Base-by-base conservation (phyloP, 139 green algal genomes). In the Chlorella vulgaris region DNA sequence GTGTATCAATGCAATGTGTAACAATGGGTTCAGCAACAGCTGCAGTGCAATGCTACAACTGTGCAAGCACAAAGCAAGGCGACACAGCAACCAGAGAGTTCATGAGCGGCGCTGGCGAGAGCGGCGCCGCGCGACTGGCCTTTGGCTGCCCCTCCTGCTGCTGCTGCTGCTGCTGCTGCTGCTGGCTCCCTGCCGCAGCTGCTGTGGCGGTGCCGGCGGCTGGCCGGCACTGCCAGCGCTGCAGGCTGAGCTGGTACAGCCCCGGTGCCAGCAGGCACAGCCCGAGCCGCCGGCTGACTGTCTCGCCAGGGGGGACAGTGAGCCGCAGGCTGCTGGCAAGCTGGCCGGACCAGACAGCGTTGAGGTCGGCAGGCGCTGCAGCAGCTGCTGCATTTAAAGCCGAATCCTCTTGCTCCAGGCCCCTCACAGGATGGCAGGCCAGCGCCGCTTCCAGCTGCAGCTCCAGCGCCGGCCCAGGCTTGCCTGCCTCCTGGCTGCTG, bases 201-300 rank as follows among this genome's bases (percentile, higher is more conserved):
- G 13, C 69, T 60, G 40, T 3, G n/a, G 22, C 38, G n/a, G 36
- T 7, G 63, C 68, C n/a, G 62, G 24, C 42, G 7, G 18, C 35
- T 51, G 31, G 38, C 36, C 33, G 67, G 71, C 74, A 85, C 55
- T 61, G 58, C 47, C 55, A 74, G 42, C 81, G 76, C 35, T 76
- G 71, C 76, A 85, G 51, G 6, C 35, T 31, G 7, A 86, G 15
- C 35, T 80, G 81, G 62, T 86, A 88, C 19, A 83, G 40, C 22
- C 84, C 84, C 2, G 84, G 61, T 2, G 65, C 68, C 58, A 88
- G 68, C 53, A 86, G 74, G 68, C 77, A 84, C 10, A 88, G n/a
- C 18, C 69, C 84, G 15, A 80, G 35, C 38, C 29, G 43, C 53
- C 83, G 71, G n/a, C 36, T 79, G n/a, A 62, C 51, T 18, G 31